Evolutionary conservation across 73 alveolate species (phyloP), one percentile per base, ranked within the genome.

Genomic region (Stentor coeruleus): DNA sequence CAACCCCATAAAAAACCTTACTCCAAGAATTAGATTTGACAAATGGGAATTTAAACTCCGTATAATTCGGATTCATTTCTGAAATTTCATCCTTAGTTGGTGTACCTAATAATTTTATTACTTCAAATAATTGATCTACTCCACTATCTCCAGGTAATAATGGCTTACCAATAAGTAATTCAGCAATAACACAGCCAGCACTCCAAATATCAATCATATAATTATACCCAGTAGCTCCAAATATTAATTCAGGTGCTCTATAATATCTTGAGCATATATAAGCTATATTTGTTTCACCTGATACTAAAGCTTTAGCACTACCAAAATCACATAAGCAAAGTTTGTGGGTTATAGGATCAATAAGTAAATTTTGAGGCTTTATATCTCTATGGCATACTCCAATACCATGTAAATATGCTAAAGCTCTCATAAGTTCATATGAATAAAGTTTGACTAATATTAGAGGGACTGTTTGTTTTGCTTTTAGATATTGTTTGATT

Each of bases 181-280:
- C 99, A 38, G 99, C 99, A 37, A 95, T 87, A 2, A 93, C 98
- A 84, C 99, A 93, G 15, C 98, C 98, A 49, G 87, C 93, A 59
- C 93, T 84, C 98, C 97, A 93, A 3, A 93, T 84, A 84, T 93
- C 98, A 39, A 93, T 93, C 55, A 76, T 88, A 33, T 84, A 79
- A 37, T 85, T 85, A 90, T 93, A 91, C 3, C 82, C 77, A 58
- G 85, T 59, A 57, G 89, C 74, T 59, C 91, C 92, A 14, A 93
- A 35, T 39, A 93, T 83, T 26, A 93, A 82, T 76, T 90, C 96
- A 3, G 96, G 96, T 3, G 96, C 96, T 38, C 93, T 74, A 79
- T 90, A 91, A 80, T 86, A 89, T 86, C 97, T 86, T 28, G 93
- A 77, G 84, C 89, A 59, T 38, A 84, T 87, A 39, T 86, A 84